phyloP scores from a whole-genome alignment of 305 asterid genomes.

The Fraxinus sp. region DNA sequence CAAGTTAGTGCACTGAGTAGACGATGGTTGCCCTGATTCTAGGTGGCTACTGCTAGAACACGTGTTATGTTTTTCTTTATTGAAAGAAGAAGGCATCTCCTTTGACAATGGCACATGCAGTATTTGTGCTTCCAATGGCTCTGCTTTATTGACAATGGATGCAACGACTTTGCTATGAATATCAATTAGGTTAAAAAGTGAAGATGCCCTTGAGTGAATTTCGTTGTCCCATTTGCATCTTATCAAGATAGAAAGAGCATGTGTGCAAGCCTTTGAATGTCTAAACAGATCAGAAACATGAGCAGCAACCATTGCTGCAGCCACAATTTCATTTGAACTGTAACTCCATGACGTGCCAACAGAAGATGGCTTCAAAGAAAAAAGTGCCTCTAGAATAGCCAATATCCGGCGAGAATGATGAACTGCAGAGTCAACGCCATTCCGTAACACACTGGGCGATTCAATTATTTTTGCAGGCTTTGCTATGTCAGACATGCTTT shows the following conservation, averaged over 20 bases:
- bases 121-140: slow-evolving; percentile 85
- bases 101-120: slow-evolving; percentile 53
- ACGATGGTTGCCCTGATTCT: slow-evolving; percentile 53
- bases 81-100: slow-evolving; percentile 48
- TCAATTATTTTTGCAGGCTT: slow-evolving; percentile 52
- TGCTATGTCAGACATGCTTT: slow-evolving; percentile 29
- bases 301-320: slow-evolving; percentile 99
- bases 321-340: slow-evolving; percentile 95
- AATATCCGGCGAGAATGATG: slow-evolving; percentile 80
- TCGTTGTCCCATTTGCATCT: slow-evolving; percentile 93
- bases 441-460: slow-evolving; percentile 49
- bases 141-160: slow-evolving; percentile 89
- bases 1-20: slow-evolving; percentile 38
- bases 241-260: slow-evolving; percentile 74
- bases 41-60: slow-evolving; percentile 54
- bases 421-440: slow-evolving; percentile 78
- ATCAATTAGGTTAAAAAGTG: slow-evolving; percentile 89
- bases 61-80: slow-evolving; percentile 52
- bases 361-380: slow-evolving; percentile 91
- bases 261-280: slow-evolving; percentile 90
- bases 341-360: slow-evolving; percentile 88
- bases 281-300: slow-evolving; percentile 92
- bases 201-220: slow-evolving; percentile 81
- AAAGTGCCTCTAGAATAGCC: slow-evolving; percentile 90
- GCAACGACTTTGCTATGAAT: slow-evolving; percentile 91